Evolutionary conservation across 2,329 filamentous ascomycete species (phyloP), one percentile per base, ranked within the genome.

Genomic region (Nothomitra cinnamomea): DNA sequence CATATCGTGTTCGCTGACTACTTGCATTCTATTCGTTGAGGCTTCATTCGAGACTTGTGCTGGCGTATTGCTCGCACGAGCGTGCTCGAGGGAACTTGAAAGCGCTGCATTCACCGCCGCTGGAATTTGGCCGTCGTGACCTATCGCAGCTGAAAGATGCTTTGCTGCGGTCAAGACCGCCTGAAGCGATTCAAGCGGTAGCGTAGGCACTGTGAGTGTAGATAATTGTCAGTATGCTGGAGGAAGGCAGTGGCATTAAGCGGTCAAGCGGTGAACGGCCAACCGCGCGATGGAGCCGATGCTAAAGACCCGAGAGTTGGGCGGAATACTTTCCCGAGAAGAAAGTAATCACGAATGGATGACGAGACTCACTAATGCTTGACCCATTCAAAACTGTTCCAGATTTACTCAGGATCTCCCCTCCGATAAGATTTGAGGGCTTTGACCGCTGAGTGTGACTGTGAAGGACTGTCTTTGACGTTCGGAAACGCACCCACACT

Each of bases 371-470:
- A 49, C 45, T 49, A 17, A 49, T 49, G 4, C 38, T 17, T 49
- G 32, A 32, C 45, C 45, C 45, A 32, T 32, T 32, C 28, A 32
- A 32, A 32, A 32, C 28, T 32, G 10, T 10, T 32, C 12, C 7
- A 35, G 25, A 28, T 17, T 17, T 35, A n/a, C 13, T 19, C 45
- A 24, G 45, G 45, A 12, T 28, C 22, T 17, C 24, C 3, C 45
- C 45, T n/a, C 25, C 24, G 25, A 49, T 49, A 35, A 35, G 45
- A 49, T 35, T 13, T 49, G 19, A 49, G 45, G 45, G 45, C 45
- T 49, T 49, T 49, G 21, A 49, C 45, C 45, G 45, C 45, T 28
- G 24, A 17, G 43, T 48, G 45, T 49, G 45, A 49, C 45, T 49
- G 45, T 49, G 45, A 35, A 17, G 45, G 45, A 32, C 45, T 49